Evolutionary conservation across 352 stramenopile species (phyloP), one percentile per base, ranked within the genome.

Genomic region (Sclerospora graminicola): DNA sequence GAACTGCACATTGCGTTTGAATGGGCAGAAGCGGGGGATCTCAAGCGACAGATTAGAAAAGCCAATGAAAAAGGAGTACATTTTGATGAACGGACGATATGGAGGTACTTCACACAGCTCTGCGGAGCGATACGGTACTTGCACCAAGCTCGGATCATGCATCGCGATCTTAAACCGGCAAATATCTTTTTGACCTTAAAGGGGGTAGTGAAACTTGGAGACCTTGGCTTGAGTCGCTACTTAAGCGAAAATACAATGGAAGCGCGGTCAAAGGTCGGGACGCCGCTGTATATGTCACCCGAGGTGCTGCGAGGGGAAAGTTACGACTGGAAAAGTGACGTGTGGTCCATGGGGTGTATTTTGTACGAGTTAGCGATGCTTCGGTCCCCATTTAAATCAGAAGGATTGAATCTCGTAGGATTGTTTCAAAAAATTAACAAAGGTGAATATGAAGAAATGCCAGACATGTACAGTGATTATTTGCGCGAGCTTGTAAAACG

Each of bases 341-440:
- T 98, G 2, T 98, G 93, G 93, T 91, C 68, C 23, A 70, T 98
- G 27, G 93, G 93, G 2, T 98, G 93, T 50, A 87, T 97, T 37
- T 68, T 98, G 20, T 98, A 98, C 58, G 93, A 98, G 57, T 67
- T 98, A 3, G 86, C 87, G 5, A 95, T 95, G 82, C 73, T 97
- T 9, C 74, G 80, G 2, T 96, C 88, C 14, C 93, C 93, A 9
- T 98, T 98, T 57, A 97, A 96, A 47, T 75, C 72, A 5, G 85
- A 96, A 47, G 87, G 84, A 0, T 63, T 97, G 15, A 94, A 95
- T 35, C 66, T 97, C 2, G 88, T 89, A 23, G 76, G 78, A 0
- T 63, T 97, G 10, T 97, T 97, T 46, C 57, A 95, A 49, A 97
- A 97, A 53, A 89, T 89, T 49, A 89, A 84, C 50, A 89, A 92